These are phyloP conservation scores for Mortierella hygrophila DNA, from an alignment of 192 early-diverging fungal species.

Conservation along the genomic window DNA sequence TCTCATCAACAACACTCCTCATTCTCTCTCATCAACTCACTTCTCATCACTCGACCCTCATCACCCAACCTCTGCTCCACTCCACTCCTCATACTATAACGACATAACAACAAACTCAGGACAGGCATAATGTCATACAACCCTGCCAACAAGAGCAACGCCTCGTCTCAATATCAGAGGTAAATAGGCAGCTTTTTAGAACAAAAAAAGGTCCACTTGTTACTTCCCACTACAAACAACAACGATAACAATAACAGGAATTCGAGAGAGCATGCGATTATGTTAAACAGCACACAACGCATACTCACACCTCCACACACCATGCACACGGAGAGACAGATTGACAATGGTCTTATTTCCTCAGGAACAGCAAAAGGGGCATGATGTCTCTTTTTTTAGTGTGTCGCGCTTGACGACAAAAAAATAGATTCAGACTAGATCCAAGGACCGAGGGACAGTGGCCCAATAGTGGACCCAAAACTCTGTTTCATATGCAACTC, in stretches of 20 bases:
- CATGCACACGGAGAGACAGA: background rate
- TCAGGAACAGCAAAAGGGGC: background rate
- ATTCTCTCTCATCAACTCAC: background rate
- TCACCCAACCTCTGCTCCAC: background rate
- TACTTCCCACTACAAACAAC: background rate
- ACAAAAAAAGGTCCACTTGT: too few relatives aligned
- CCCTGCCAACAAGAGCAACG: slow-evolving; percentile 9
- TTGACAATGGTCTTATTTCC: too few relatives aligned
- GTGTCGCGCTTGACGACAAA: background rate
- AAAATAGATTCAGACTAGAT: background rate
- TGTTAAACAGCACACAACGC: background rate
- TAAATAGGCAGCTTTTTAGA: background rate
- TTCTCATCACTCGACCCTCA: background rate
- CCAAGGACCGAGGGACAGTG: background rate
- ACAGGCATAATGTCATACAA: slow-evolving; percentile 5
- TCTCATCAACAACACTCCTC: background rate
- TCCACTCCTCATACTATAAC: background rate
- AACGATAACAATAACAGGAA: background rate
- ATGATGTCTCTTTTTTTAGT: background rate
- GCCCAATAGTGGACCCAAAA: background rate
- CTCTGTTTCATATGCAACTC: background rate
- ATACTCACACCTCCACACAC: background rate
- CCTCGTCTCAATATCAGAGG: slow-evolving; percentile 11
- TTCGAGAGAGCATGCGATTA: background rate
- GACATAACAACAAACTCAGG: background rate